Base-by-base conservation (phyloP, 208 protist species). In the Wallacemonas sp. region DNA sequence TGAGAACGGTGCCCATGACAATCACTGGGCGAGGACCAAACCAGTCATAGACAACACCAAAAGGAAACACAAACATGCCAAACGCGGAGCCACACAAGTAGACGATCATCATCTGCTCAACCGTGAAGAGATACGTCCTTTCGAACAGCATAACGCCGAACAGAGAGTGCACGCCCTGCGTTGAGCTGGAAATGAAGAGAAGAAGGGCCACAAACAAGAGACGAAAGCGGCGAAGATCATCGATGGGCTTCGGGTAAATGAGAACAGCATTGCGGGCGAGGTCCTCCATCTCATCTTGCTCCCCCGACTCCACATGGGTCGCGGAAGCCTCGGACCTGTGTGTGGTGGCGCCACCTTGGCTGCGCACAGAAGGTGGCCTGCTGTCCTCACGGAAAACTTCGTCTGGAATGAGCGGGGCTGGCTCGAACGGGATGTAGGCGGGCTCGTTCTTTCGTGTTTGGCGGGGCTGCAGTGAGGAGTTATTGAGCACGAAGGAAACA, bases 11-110 rank as follows among this genome's bases (percentile, higher is more conserved):
- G 34, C 41, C 56, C 30, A 81, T 66, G 36, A 62, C 27, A 28
- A 64, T 68, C 41, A 45, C 31, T n/a, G 64, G 17, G 15, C 70
- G 69, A 0, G 62, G 75, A 17, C 65, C 75, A 31, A 70, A 72
- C 53, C 46, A 81, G 70, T 81, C 75, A 62, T 77, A 77, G 22
- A 81, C 66, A 24, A 61, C 42, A 30, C 75, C 75, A 41, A 77
- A 72, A 9, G 62, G 62, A 22, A 68, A 56, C n/a, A 67, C 49
- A 42, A 76, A 66, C 64, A 77, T 55, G 45, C 69, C 70, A 22
- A 59, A 42, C 11, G 65, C 49, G 19, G 58, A n/a, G 26, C 70
- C 75, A 33, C 54, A 59, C 54, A 65, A 28, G 56, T 71, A 81
- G 15, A 77, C 53, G 33, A 54, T 38, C 8, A 61, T 36, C 63